Evolutionary conservation across 2,329 filamentous ascomycete genomes (phyloP), one percentile per base, ranked within the genome.

Genomic region (Phoma sp.): DNA sequence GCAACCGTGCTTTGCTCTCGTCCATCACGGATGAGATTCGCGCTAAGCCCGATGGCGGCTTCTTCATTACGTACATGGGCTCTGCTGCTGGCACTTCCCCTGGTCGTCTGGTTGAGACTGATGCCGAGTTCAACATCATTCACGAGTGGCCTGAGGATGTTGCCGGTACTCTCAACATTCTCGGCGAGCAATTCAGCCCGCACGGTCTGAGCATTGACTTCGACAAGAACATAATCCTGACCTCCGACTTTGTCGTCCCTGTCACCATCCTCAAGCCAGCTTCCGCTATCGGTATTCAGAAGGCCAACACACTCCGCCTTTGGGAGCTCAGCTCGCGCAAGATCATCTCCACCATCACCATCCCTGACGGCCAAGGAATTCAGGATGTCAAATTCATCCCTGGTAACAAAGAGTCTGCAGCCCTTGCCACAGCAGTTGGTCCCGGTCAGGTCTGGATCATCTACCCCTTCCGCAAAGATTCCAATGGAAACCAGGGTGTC

Each of bases 331-430:
- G 75, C 15, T 71, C 72, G 15, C 78, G 81, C 46, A 82, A 75
- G 42, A 87, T 87, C 57, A 77, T 86, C 56, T 84, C 77, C 48
- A 87, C 84, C 14, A 84, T 87, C 56, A 83, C 78, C 11, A 86
- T 88, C 52, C 84, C 84, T 18, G 66, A 84, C 42, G 81, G 83
- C 29, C 77, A 78, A 33, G 84, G 84, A 56, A 87, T 87, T 43
- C 84, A 87, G 64, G 84, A 87, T 58, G 82, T 87, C 65, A 87
- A 87, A 70, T 86, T 87, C 73, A 87, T 87, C 57, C 85, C 84
- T 1, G 81, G 82, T 7, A 83, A 87, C 76, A 66, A 75, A 6
- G 84, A 87, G 57, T 76, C 76, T 28, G 84, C 84, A 26, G 84
- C 84, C 10, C 74, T 87, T 20, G 84, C 84, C 7, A 86, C 84